Percentiles rank a stretch among this genome's conserved stretches.
Conservation (phyloP, 2,329 filamentous ascomycete species). For the Clathrospora elynae region DNA sequence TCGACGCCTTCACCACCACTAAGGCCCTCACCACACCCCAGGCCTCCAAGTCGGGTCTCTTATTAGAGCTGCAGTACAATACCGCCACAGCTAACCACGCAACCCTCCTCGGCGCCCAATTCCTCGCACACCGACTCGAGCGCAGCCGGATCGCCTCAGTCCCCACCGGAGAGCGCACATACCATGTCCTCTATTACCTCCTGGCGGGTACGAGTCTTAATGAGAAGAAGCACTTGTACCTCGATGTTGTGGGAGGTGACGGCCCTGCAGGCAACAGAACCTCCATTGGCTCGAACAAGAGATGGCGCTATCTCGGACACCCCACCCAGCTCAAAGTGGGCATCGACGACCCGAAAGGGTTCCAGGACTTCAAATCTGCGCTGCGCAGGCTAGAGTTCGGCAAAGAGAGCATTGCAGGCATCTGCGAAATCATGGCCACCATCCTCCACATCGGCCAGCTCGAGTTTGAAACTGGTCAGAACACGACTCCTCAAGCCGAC, state of each 20-base stretch:
- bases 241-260: slow-evolving; percentile 58
- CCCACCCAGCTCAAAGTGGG: slow-evolving; percentile 96
- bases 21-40: slow-evolving; percentile 95
- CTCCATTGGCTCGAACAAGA: slow-evolving; percentile 67
- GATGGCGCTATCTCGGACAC: slow-evolving; percentile 96
- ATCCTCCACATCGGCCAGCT: slow-evolving; percentile 98
- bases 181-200: slow-evolving; percentile 94
- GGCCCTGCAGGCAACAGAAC: slow-evolving; percentile 59
- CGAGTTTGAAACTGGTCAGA: slow-evolving; percentile 83
- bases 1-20: slow-evolving; percentile 94
- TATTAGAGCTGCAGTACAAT: slow-evolving; percentile 96
- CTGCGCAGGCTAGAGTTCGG: slow-evolving; percentile 93
- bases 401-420: slow-evolving; percentile 89
- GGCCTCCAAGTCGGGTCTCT: slow-evolving; percentile 92
- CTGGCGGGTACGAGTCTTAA: slow-evolving; percentile 87
- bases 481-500: slow-evolving; percentile 78
- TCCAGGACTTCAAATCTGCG: slow-evolving; percentile 96
- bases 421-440: slow-evolving; percentile 90
- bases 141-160: slow-evolving; percentile 88
- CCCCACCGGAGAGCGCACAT: slow-evolving; percentile 94
- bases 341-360: slow-evolving; percentile 93
- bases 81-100: slow-evolving; percentile 83
- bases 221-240: slow-evolving; percentile 83
- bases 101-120: slow-evolving; percentile 88
- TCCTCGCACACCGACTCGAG: slow-evolving; percentile 91